Evolutionary conservation across 1,139 yeast genomes (phyloP).

Genomic region (Geotrichum carabidarum): DNA sequence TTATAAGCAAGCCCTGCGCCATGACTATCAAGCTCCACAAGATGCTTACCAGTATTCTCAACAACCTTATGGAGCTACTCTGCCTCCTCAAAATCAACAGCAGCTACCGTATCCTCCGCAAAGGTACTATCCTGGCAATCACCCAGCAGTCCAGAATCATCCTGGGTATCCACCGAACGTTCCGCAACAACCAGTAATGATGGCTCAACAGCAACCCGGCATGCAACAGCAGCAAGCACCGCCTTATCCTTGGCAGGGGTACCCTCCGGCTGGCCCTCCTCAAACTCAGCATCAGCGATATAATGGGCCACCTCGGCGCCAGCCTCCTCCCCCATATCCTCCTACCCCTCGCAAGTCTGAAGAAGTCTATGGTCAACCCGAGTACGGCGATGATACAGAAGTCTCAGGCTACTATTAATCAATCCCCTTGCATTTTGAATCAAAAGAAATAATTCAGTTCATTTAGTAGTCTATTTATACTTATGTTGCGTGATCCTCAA

Average conservation of each 20-base stretch:
- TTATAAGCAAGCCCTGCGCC: no score
- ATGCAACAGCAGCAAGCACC: no score
- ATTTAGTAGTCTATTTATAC: no score
- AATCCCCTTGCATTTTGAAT: not conserved
- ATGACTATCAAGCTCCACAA: no score
- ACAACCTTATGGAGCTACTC: not conserved
- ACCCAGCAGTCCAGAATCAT: not conserved
- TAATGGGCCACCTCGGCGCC: not conserved
- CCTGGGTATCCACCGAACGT: conserved; percentile 1
- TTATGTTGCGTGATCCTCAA: not conserved
- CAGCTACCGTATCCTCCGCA: not conserved
- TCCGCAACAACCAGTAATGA: no score
- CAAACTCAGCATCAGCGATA: conserved; percentile 1
- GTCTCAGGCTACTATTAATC: conserved; percentile 9
- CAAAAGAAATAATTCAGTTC: no score
- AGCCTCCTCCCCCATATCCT: not conserved
- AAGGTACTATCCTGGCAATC: not conserved
- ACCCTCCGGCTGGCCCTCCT: conserved; percentile 1
- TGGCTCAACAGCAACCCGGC: no score
- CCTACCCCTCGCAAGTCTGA: conserved; percentile 41
- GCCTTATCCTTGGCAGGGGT: no score
- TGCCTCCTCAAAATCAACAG: conserved; percentile 1
- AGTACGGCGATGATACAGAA: conserved; percentile 19
- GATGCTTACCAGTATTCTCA: not conserved
- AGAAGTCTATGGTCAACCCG: conserved; percentile 46